A percentile compares a stretch with the other conserved stretches of the same genome.
Evolutionary conservation across 768 basidiomycete species (phyloP).

Genomic region (Termitomyces sp.): DNA sequence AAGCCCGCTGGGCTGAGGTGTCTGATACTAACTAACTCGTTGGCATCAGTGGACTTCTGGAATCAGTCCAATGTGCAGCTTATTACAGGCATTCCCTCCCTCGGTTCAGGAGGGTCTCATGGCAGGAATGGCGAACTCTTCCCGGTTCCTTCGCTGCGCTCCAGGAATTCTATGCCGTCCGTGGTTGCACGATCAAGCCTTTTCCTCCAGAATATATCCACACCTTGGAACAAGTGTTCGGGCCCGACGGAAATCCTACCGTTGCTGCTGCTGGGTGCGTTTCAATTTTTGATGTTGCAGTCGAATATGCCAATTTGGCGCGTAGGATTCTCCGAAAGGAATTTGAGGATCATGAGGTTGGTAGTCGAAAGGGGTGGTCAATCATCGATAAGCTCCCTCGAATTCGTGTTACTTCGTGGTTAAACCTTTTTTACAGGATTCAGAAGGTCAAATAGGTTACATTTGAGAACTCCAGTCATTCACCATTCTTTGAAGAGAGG

Average conservation of each 20-base stretch:
- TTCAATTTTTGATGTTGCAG: not conserved
- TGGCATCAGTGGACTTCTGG: constrained; percentile 21
- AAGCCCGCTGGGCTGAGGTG: not conserved
- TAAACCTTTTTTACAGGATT: constrained; percentile 30
- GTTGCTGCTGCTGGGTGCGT: constrained; percentile 18
- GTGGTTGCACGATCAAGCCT: constrained; percentile 18
- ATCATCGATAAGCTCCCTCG: constrained; percentile 36
- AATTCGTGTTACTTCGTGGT: constrained; percentile 31
- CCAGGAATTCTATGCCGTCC: constrained; percentile 14
- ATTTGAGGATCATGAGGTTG: not conserved
- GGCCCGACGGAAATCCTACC: constrained; percentile 19
- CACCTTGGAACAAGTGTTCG: constrained; percentile 12
- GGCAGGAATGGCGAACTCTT: constrained; percentile 14
- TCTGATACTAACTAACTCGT: not conserved
- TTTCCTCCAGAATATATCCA: constrained; percentile 15
- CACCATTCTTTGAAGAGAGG: constrained; percentile 37
- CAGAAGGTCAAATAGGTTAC: constrained; percentile 37
- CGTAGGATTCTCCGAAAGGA: constrained; percentile 18
- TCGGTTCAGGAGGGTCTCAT: no score
- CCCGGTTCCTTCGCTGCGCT: constrained; percentile 13
- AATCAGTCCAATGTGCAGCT: constrained; percentile 17
- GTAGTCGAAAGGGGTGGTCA: constrained; percentile 26
- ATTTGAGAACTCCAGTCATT: constrained; percentile 38
- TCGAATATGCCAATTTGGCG: not conserved
- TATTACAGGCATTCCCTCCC: constrained; percentile 14